A percentile compares a stretch with the other conserved stretches of the same genome.
Conservation (phyloP, 306 rosid species). For the Benincasa hispida region DNA sequence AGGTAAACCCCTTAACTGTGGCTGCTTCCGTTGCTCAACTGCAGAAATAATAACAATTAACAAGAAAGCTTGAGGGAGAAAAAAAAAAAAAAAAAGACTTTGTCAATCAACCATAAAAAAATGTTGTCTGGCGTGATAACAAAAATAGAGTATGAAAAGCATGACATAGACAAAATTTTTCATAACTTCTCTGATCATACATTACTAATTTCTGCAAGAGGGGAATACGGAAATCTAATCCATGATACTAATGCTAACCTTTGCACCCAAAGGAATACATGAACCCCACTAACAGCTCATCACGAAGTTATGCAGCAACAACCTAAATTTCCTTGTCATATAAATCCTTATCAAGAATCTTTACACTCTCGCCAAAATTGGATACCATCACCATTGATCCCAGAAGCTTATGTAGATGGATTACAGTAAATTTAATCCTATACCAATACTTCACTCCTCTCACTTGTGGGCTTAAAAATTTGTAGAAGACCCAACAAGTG, state of each 20-base stretch:
- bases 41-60: slow-evolving; percentile 4
- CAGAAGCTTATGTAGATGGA: too few species aligned
- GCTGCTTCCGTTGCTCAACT: slow-evolving; percentile 92
- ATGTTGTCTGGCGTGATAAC: neutral
- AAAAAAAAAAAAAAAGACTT: neutral
- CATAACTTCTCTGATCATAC: neutral
- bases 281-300: neutral
- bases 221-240: neutral
- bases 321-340: neutral
- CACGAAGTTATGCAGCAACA: neutral
- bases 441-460: too few species aligned
- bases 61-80: neutral
- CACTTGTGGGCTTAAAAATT: too few species aligned
- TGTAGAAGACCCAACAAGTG: too few species aligned
- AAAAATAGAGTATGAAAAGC: neutral
- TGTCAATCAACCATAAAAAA: neutral
- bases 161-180: neutral
- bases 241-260: neutral
- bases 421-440: too few species aligned
- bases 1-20: slow-evolving; percentile 65
- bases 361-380: neutral
- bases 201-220: neutral
- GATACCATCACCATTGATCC: neutral
- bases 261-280: neutral
- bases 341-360: neutral